Evolutionary conservation across 1,284 basidiomycete genomes (phyloP), one percentile per base, ranked within the genome.

Genomic region (Cutaneotrichosporon spelunceum): DNA sequence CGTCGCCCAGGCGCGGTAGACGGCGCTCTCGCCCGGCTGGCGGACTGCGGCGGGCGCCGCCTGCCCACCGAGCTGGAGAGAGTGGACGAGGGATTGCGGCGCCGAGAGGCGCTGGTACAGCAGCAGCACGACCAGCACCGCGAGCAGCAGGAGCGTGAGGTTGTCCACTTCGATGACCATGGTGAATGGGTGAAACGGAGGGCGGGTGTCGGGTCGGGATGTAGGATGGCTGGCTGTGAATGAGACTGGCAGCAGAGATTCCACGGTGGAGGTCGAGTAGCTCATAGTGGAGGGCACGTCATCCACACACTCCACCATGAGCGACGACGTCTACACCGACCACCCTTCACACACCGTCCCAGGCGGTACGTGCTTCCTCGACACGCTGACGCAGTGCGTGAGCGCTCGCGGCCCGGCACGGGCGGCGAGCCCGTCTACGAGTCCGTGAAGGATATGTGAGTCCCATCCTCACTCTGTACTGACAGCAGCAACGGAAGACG

Each of bases 401-500:
- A 66, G 56, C 62, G 72, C 19, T 67, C 70, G 24, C 60, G 69
- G 42, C 75, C 76, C 14, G 75, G 77, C 5, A 34, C 64, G 49
- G 75, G 71, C 3, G 61, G 68, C 8, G 77, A 78, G 59, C 49
- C 67, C 49, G 61, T 66, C 2, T 76, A 76, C 59, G 72, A 73
- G 21, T 68, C 68, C 26, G 66, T 71, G 4, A 24, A 56, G 13
- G 76, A 78, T 61, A 57, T 66, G 60, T 61, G 52, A 44, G 53
- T 27, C 70, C 23, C 23, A 10, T 11, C 45, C 23, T 11, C 4
- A 5, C 3, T 23, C 30, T 33, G 30, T 2, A 44, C 53, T 56
- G 30, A 60, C 30, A 29, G 8, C 33, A 59, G 58, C 58, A 88
- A 88, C 23, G 79, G 81, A 61, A 81, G 82, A 6, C 85, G 86